Percentiles rank a stretch among this genome's conserved stretches.
phyloP scores from a whole-genome alignment of 495 filamentous ascomycete species.

The Aspergillus sclerotioniger region DNA sequence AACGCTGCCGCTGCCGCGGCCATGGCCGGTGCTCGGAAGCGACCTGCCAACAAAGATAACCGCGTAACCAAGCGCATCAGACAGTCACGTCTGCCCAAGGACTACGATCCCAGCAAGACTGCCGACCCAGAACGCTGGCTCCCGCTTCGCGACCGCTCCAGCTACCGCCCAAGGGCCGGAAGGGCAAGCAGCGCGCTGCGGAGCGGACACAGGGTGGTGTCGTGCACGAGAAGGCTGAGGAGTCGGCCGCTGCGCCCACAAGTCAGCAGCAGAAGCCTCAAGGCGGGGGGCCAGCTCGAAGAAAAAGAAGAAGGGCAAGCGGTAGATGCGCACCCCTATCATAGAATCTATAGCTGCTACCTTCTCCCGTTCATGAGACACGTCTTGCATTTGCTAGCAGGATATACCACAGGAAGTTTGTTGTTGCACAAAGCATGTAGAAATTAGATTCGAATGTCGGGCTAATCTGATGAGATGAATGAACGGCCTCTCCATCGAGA shows the following conservation, averaged over 20 bases:
- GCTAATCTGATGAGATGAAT: not conserved
- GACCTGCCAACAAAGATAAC: slow-evolving; percentile 48
- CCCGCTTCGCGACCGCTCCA: slow-evolving; percentile 81
- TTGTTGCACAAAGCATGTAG: slow-evolving; percentile 10
- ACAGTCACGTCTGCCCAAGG: slow-evolving; percentile 71
- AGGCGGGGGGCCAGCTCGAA: slow-evolving; percentile 51
- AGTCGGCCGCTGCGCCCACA: slow-evolving; percentile 51
- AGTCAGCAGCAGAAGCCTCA: slow-evolving; percentile 36
- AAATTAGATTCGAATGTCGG: not conserved
- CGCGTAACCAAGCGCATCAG: slow-evolving; percentile 62
- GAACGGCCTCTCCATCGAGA: not conserved
- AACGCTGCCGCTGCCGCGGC: slow-evolving; percentile 36
- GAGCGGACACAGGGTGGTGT: slow-evolving; percentile 83
- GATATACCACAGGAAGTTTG: not conserved
- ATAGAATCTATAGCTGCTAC: not conserved
- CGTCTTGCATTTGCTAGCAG: slow-evolving; percentile 8
- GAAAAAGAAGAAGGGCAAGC: slow-evolving; percentile 61
- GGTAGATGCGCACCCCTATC: slow-evolving; percentile 11
- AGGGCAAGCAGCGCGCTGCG: slow-evolving; percentile 76
- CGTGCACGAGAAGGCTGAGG: slow-evolving; percentile 66
- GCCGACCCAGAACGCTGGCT: slow-evolving; percentile 91
- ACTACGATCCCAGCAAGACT: slow-evolving; percentile 70
- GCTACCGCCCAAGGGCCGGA: slow-evolving; percentile 85
- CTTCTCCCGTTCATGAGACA: slow-evolving; percentile 1
- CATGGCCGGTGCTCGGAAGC: slow-evolving; percentile 53